A percentile compares a stretch with the other conserved stretches of the same genome.
These are phyloP conservation scores for Boletus mariae DNA, from an alignment of 1,284 basidiomycete species.

Conservation along the genomic window DNA sequence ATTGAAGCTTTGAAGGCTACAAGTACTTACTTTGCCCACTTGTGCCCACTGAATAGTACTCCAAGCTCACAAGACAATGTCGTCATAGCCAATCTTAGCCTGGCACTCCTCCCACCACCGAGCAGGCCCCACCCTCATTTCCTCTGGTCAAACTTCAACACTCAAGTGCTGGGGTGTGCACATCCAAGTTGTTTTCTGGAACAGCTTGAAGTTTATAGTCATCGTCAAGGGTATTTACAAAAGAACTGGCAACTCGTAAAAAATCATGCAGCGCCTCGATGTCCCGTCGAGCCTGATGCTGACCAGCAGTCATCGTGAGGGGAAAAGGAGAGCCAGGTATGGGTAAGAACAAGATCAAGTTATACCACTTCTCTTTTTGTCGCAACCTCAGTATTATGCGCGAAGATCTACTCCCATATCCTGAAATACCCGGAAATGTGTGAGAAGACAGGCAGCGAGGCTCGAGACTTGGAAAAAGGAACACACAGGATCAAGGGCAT, in stretches of 20 bases:
- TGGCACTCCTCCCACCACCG: too few species aligned
- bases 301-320: neutral
- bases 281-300: neutral
- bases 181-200: too few species aligned
- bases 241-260: neutral
- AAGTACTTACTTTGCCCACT: too few species aligned
- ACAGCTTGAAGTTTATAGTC: too few species aligned
- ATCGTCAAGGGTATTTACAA: neutral
- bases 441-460: neutral
- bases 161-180: too few species aligned
- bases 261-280: neutral
- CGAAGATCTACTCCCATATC: neutral
- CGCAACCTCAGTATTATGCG: neutral
- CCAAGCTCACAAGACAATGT: too few species aligned
- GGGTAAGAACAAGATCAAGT: neutral
- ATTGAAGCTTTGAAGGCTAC: too few species aligned
- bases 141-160: too few species aligned
- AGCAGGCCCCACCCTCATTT: too few species aligned
- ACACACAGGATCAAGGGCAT: conserved; percentile 5
- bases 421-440: neutral
- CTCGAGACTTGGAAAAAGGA: neutral
- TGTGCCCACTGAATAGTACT: too few species aligned
- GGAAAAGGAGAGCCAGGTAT: neutral
- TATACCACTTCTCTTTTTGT: neutral
- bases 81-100: too few species aligned